Base-by-base conservation (phyloP, 768 basidiomycete genomes). In the Psilocybe azurescens region DNA sequence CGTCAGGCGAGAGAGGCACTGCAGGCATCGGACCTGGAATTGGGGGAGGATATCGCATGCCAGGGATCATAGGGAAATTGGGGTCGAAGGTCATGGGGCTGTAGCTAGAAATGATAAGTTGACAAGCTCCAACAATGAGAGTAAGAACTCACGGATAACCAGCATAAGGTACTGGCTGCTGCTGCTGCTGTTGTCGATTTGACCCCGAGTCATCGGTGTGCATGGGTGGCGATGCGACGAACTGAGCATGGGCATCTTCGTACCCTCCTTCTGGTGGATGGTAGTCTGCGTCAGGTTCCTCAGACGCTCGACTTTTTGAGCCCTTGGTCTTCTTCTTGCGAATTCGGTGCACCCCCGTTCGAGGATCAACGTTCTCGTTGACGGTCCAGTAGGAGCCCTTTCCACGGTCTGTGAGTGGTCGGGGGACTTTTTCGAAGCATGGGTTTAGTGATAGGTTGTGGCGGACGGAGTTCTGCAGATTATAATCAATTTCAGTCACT, bases 311-410 rank as follows among this genome's bases (percentile, higher is more conserved):
- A 54, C 72, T 74, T 58, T 78, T 81, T 60, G 78, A 73, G 16
- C 81, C 80, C 74, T 92, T 90, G 48, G 83, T 82, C 71, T 93
- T 92, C 82, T 94, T 94, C 78, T 94, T 94, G 70, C 93, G 89
- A 57, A 94, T 84, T 28, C 93, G 88, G 70, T 95, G 93, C 33
- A 94, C 93, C 38, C 93, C 93, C 3, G 93, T 94, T 44, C 92
- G 90, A 53, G 92, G 92, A 69, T 94, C 92, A 48, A 94, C 91
- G 68, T 91, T 90, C 69, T 94, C 92, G 69, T 94, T 93, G 64
- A 95, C 93, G 0, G 92, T 94, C 93, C 93, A 95, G 70, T 94
- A 95, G 0, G 91, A 94, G 20, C 93, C 93, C 70, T 95, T 95
- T 56, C 93, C 93, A 55, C 93, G 88, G 69, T 95, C 93, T 5